Percentiles rank a stretch among this genome's conserved stretches.
These are phyloP conservation scores for Fusarium heterosporum DNA, from an alignment of 2,329 filamentous ascomycete species.

Conservation along the genomic window DNA sequence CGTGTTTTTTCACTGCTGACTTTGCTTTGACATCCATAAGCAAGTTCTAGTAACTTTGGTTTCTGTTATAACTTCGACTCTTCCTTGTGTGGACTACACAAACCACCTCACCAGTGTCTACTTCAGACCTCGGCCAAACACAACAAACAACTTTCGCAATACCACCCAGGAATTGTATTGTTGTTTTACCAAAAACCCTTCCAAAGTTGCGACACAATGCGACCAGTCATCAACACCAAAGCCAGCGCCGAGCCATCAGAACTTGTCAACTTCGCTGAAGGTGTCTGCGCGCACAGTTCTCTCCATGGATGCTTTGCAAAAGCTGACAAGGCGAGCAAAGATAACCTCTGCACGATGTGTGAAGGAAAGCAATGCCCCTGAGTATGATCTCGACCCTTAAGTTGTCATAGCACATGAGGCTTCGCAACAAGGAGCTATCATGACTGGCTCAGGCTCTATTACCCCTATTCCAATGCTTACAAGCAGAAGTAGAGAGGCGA, in stretches of 20 bases:
- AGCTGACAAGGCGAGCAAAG: conserved; percentile 25
- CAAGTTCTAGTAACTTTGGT: not conserved
- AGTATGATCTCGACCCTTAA: not conserved
- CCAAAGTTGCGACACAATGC: conserved; percentile 8
- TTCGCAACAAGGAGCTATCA: not conserved
- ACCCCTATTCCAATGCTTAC: not conserved
- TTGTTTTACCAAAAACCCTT: not conserved
- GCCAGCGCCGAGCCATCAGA: not conserved
- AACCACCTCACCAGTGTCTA: not conserved
- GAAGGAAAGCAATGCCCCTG: conserved; percentile 40
- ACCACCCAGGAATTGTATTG: not conserved
- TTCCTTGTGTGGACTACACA: not conserved
- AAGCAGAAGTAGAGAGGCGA: not conserved
- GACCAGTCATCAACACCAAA: conserved; percentile 10
- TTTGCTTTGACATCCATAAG: not conserved
- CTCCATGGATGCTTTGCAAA: conserved; percentile 43
- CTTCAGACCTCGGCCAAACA: not conserved
- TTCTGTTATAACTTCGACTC: conserved; percentile 5
- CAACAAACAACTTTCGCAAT: not conserved
- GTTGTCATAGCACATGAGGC: not conserved
- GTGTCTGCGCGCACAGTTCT: conserved; percentile 42
- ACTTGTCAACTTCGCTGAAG: conserved; percentile 40
- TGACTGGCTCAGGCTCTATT: not conserved
- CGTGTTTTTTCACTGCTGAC: not conserved
- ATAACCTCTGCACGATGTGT: conserved; percentile 44